These are phyloP conservation scores for Diplodia scrobiculata DNA, from an alignment of 2,329 filamentous ascomycete genomes.

Conservation along the genomic window DNA sequence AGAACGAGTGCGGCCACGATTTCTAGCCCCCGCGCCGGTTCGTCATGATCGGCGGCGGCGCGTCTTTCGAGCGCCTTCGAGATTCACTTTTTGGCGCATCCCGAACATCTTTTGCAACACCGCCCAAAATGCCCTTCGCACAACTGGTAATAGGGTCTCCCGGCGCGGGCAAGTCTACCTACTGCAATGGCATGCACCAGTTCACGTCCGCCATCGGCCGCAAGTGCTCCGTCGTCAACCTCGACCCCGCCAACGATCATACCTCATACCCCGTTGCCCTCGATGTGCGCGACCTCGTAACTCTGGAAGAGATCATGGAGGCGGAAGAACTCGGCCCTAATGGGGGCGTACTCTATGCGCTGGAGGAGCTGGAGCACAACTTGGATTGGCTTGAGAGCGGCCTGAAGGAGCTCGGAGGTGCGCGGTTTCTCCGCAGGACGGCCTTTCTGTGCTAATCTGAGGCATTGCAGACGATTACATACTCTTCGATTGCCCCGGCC, in stretches of 20 bases:
- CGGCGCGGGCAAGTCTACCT: conserved; percentile 93
- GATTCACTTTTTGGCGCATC: conserved; percentile 18
- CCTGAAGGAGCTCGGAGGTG: conserved; percentile 70
- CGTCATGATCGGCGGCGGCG: conserved; percentile 28
- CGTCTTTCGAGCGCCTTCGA: conserved; percentile 26
- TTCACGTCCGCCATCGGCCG: conserved; percentile 95
- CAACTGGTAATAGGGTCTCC: conserved; percentile 93
- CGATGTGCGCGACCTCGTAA: conserved; percentile 85
- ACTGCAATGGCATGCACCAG: conserved; percentile 98
- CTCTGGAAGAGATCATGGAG: conserved; percentile 91
- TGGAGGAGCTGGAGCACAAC: conserved; percentile 93
- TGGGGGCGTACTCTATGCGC: conserved; percentile 85
- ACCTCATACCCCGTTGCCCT: conserved; percentile 86
- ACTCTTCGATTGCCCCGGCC: conserved; percentile 93
- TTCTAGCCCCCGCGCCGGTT: background rate
- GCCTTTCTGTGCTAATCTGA: conserved; percentile 15
- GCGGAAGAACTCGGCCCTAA: conserved; percentile 90
- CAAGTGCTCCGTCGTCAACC: conserved; percentile 91
- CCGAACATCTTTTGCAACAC: conserved; percentile 1
- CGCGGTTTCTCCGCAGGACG: conserved; percentile 33
- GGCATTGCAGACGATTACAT: conserved; percentile 75
- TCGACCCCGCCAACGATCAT: conserved; percentile 94
- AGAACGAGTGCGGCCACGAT: conserved; percentile 15
- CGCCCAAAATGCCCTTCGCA: conserved; percentile 57
- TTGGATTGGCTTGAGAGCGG: conserved; percentile 87